A percentile compares a stretch with the other conserved stretches of the same genome.
These are phyloP conservation scores for Penicillium expansum DNA, from an alignment of 2,329 filamentous ascomycete species.

Conservation along the genomic window DNA sequence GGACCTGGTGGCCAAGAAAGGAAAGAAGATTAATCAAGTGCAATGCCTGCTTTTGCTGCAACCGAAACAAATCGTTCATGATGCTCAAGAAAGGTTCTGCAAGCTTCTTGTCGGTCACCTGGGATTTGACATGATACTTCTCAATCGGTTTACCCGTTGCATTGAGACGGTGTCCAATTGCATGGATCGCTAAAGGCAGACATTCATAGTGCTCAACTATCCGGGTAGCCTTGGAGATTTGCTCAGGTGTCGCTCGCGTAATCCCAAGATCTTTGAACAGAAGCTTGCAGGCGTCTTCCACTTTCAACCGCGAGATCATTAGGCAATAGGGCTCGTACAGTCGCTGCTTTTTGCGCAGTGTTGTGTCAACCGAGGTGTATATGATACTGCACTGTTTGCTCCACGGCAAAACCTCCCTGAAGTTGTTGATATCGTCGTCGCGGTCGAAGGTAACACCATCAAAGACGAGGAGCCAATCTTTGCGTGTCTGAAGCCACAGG, in stretches of 20 bases:
- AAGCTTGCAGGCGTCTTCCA: constrained; percentile 58
- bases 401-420: constrained; percentile 64
- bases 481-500: constrained; percentile 59
- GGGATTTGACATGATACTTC: constrained; percentile 57
- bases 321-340: constrained; percentile 61
- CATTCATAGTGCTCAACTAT: constrained; percentile 63
- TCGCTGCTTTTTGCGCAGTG: constrained; percentile 54
- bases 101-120: constrained; percentile 55
- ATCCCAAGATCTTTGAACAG: constrained; percentile 63
- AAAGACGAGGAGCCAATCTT: constrained; percentile 66
- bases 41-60: constrained; percentile 52
- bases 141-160: constrained; percentile 61
- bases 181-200: constrained; percentile 66
- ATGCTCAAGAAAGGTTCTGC: constrained; percentile 49
- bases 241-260: constrained; percentile 54
- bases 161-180: constrained; percentile 61
- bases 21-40: constrained; percentile 64
- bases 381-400: constrained; percentile 62
- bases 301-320: constrained; percentile 54
- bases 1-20: constrained; percentile 64
- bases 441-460: constrained; percentile 64
- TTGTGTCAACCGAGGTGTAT: constrained; percentile 64
- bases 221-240: constrained; percentile 58
- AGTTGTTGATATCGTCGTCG: constrained; percentile 49
- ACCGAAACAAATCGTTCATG: constrained; percentile 45